These are phyloP conservation scores for Calonectria ilicicola DNA, from an alignment of 2,329 filamentous ascomycete species.

Conservation along the genomic window DNA sequence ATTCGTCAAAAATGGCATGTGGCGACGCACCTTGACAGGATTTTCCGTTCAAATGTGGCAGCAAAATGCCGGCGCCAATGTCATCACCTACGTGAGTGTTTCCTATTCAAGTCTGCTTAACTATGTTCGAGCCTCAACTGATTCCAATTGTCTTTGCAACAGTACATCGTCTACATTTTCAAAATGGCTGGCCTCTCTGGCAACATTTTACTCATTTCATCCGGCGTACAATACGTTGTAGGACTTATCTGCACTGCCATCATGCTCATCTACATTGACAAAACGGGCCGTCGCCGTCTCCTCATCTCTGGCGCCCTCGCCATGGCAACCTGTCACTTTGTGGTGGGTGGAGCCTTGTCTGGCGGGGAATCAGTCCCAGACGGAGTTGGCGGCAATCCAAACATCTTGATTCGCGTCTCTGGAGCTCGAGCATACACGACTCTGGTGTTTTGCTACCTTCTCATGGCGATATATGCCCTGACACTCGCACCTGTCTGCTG, in stretches of 20 bases:
- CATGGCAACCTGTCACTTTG: background rate
- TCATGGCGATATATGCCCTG: background rate
- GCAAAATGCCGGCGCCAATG: slow-evolving; percentile 62
- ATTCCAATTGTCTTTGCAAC: background rate
- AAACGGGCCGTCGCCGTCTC: background rate
- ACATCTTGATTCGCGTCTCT: background rate
- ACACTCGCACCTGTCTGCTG: slow-evolving; percentile 10
- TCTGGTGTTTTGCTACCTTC: background rate
- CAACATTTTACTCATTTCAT: slow-evolving; percentile 3
- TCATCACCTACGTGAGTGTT: slow-evolving; percentile 42
- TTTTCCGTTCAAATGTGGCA: slow-evolving; percentile 57
- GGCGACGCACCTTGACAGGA: slow-evolving; percentile 15
- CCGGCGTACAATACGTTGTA: slow-evolving; percentile 9
- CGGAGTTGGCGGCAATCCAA: background rate
- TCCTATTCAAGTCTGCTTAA: background rate
- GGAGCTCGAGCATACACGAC: background rate
- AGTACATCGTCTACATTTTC: slow-evolving; percentile 16
- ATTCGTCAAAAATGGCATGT: slow-evolving; percentile 19
- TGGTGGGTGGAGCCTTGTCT: background rate
- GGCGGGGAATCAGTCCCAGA: background rate
- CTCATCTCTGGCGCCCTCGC: background rate
- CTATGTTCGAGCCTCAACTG: background rate
- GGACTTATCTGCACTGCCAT: background rate
- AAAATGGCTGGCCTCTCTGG: slow-evolving; percentile 13
- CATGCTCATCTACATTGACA: background rate